Percentiles rank a stretch among this genome's conserved stretches.
Conservation (phyloP, 2,329 filamentous ascomycete genomes). For the Pseudogymnoascus destructans region DNA sequence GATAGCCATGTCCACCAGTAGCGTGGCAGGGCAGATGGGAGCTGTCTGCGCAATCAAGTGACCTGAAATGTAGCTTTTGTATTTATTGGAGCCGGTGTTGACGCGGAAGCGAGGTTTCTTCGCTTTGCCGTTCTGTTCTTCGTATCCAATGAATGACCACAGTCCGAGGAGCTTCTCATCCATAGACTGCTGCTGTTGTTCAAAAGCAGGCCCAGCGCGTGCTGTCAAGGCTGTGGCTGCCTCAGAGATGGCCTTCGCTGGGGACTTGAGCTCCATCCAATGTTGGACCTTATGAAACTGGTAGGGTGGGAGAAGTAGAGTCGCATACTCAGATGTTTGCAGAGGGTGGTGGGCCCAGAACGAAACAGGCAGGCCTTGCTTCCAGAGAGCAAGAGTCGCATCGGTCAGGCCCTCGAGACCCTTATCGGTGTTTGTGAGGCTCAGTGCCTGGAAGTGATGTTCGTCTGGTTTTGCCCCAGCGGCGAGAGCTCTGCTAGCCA, state of each 20-base stretch:
- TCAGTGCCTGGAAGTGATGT: conserved; percentile 19
- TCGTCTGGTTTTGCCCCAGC: background rate
- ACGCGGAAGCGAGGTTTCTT: conserved; percentile 13
- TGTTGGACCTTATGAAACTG: conserved; percentile 27
- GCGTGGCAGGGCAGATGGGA: conserved; percentile 15
- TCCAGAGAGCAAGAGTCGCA: conserved; percentile 23
- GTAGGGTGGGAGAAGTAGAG: conserved; percentile 25
- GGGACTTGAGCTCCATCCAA: conserved; percentile 22
- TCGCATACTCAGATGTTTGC: conserved; percentile 18
- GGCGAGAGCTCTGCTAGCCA: conserved; percentile 25
- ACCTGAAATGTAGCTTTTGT: conserved; percentile 7
- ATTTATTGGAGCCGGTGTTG: conserved; percentile 14
- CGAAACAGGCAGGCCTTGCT: conserved; percentile 16
- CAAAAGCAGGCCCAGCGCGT: no score
- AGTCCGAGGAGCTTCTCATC: conserved; percentile 8
- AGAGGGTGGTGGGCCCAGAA: conserved; percentile 24
- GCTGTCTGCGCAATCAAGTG: conserved; percentile 15
- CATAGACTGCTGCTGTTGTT: background rate
- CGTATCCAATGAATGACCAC: conserved; percentile 14
- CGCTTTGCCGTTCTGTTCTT: conserved; percentile 8
- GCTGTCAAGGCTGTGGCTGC: no score
- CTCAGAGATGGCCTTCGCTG: no score
- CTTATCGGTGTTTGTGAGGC: conserved; percentile 17
- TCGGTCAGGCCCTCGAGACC: conserved; percentile 18
- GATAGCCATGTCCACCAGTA: conserved; percentile 13